Conservation (phyloP, 306 rosid genomes). For the Benincasa hispida region DNA sequence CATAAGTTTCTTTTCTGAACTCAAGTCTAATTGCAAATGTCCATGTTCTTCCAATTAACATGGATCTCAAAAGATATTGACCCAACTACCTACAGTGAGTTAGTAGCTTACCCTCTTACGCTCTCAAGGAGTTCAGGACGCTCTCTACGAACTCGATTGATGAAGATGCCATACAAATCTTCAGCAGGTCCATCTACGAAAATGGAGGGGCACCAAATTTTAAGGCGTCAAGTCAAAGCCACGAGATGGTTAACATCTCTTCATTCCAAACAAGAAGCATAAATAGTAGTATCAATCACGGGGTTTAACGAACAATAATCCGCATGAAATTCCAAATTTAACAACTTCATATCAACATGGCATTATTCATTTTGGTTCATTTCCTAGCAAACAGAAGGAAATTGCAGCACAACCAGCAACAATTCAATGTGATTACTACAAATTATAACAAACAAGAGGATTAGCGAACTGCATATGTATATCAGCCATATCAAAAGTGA, state of each 20-base stretch:
- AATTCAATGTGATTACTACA: background rate
- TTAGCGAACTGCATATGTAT: constrained; percentile 32
- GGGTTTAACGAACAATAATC: background rate
- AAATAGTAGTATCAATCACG: background rate
- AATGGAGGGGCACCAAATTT: background rate
- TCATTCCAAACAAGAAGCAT: background rate
- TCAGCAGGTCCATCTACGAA: constrained; percentile 92
- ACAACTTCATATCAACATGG: background rate
- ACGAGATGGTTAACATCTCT: background rate
- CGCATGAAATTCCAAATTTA: background rate
- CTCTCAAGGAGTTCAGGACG: constrained; percentile 65
- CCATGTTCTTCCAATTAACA: background rate
- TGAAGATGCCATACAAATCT: constrained; percentile 82
- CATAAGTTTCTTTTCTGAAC: background rate
- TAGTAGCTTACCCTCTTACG: constrained; percentile 77
- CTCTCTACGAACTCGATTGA: constrained; percentile 82
- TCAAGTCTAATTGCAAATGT: background rate
- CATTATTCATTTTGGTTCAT: background rate
- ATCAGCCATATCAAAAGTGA: constrained; percentile 79
- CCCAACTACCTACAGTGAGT: background rate
- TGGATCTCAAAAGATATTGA: background rate
- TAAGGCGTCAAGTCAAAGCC: background rate
- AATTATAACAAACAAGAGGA: background rate
- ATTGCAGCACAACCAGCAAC: background rate
- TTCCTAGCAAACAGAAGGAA: background rate